A percentile compares a stretch with the other conserved stretches of the same genome.
These are phyloP conservation scores for Coemansia sp. DNA, from an alignment of 192 early-diverging fungal genomes.

Conservation along the genomic window DNA sequence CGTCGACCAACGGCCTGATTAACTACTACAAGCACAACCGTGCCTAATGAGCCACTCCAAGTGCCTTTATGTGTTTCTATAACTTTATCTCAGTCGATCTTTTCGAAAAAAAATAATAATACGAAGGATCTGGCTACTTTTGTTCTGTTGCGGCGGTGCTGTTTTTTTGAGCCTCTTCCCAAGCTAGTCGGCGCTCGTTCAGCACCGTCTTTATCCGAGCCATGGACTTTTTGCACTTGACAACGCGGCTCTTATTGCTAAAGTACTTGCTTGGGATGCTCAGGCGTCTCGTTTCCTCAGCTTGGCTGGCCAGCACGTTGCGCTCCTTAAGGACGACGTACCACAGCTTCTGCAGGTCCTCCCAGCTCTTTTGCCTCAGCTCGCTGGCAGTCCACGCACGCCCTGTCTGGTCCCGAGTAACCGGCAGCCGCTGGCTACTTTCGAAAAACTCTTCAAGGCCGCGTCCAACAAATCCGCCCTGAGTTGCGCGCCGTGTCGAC, in stretches of 20 bases:
- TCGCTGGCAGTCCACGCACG: constrained; percentile 88
- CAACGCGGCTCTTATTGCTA: constrained; percentile 60
- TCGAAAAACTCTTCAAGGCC: constrained; percentile 68
- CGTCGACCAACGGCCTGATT: constrained; percentile 94
- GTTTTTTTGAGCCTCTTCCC: constrained; percentile 55
- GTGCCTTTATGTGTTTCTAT: not conserved
- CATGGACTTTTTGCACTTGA: constrained; percentile 83
- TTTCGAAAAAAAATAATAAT: not conserved
- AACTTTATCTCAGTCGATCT: not conserved
- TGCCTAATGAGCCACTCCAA: constrained; percentile 8
- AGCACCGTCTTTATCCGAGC: constrained; percentile 78
- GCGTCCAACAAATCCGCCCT: constrained; percentile 52
- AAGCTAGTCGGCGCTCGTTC: constrained; percentile 67
- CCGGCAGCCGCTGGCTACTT: constrained; percentile 54
- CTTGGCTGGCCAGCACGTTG: constrained; percentile 74
- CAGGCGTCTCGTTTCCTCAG: constrained; percentile 63
- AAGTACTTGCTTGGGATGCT: constrained; percentile 56
- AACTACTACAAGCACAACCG: constrained; percentile 77
- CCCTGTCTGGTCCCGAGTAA: constrained; percentile 56
- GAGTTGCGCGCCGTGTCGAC: constrained; percentile 42
- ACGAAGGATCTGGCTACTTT: not conserved
- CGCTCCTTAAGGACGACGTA: constrained; percentile 83
- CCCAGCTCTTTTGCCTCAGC: constrained; percentile 89
- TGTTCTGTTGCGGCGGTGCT: not conserved
- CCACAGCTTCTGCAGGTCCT: constrained; percentile 97